Conservation (phyloP, 1,139 yeast genomes). For the Zhuliangozyma blackwelliae region DNA sequence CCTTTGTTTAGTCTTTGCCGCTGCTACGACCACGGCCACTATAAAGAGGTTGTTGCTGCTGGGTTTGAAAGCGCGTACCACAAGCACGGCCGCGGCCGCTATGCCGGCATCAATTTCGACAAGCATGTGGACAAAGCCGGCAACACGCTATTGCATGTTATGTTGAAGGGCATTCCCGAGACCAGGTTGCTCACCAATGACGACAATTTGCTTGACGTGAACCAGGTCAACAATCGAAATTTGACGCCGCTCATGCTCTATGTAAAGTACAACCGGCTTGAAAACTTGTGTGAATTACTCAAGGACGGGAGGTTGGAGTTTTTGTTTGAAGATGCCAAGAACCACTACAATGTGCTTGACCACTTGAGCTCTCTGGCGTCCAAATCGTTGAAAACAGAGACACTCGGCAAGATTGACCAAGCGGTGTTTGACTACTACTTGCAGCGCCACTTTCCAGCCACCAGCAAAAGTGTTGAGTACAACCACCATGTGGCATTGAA, state of each 20-base stretch:
- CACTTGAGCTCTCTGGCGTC: constrained; percentile 33
- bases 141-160: constrained; percentile 71
- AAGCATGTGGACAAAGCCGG: constrained; percentile 73
- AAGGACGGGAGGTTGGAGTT: constrained; percentile 44
- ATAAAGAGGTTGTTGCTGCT: constrained; percentile 43
- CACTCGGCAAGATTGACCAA: constrained; percentile 34
- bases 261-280: constrained; percentile 64
- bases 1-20: constrained; percentile 75
- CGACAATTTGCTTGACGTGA: constrained; percentile 47
- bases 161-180: constrained; percentile 43
- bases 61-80: constrained; percentile 44
- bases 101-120: constrained; percentile 33
- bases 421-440: constrained; percentile 40
- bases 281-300: constrained; percentile 49
- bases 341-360: constrained; percentile 43
- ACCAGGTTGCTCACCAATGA: constrained; percentile 30
- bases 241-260: constrained; percentile 70
- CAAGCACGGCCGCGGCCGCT: constrained; percentile 29
- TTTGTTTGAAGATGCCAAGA: constrained; percentile 36
- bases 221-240: constrained; percentile 55
- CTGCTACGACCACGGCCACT: constrained; percentile 74
- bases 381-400: constrained; percentile 28
- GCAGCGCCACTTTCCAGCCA: constrained; percentile 20
- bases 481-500: constrained; percentile 22
- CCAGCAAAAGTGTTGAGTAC: not conserved